phyloP scores from a whole-genome alignment of 345 rosid genomes.

The Euphorbia tirucalli region DNA sequence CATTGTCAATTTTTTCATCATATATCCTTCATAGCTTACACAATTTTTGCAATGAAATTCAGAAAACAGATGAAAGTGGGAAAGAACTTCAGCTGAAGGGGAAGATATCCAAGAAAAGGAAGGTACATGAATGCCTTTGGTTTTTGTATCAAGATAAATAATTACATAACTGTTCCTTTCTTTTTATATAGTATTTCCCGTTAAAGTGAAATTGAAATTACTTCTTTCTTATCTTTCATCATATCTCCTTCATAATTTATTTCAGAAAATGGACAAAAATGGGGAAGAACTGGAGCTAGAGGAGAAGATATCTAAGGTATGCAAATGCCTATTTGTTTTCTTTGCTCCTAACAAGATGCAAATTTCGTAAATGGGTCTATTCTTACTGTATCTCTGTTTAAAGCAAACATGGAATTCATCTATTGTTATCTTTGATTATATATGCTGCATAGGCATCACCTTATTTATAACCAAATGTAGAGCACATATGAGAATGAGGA shows the following conservation, averaged over 20 bases:
- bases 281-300: conserved; percentile 25
- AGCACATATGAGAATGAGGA: conserved; percentile 29
- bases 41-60: conserved; percentile 16
- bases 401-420: background rate
- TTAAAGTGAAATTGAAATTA: background rate
- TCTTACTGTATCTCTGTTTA: background rate
- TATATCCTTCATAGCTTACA: background rate
- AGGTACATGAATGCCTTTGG: conserved; percentile 32
- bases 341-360: background rate
- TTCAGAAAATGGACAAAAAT: conserved; percentile 33
- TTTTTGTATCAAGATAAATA: background rate
- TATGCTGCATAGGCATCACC: background rate
- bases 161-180: background rate
- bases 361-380: background rate
- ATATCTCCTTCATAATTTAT: background rate
- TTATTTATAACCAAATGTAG: conserved; percentile 20
- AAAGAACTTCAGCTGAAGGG: conserved; percentile 29
- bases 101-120: conserved; percentile 38
- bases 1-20: background rate
- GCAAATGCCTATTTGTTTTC: conserved; percentile 6
- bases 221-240: background rate
- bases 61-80: conserved; percentile 32
- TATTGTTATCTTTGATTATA: background rate
- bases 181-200: background rate
- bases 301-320: conserved; percentile 39